Evolutionary conservation across 164 flowering plant species (phyloP).

Genomic region (Akebia trifoliata): DNA sequence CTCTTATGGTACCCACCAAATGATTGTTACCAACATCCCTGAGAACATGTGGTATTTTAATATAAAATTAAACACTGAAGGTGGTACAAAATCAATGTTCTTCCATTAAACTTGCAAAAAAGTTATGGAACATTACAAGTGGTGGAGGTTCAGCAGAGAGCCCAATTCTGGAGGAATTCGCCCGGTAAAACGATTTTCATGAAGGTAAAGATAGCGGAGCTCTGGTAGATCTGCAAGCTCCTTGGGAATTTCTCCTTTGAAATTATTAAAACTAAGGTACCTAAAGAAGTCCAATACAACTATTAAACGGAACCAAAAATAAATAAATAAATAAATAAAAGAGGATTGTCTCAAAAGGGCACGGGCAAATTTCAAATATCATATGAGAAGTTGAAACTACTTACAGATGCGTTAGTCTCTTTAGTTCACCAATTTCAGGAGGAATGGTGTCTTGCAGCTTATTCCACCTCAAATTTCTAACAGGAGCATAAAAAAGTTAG

Average conservation of each 20-base stretch:
- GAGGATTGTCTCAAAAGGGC: not conserved
- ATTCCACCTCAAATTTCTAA: conserved; percentile 95
- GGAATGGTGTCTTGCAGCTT: conserved; percentile 93
- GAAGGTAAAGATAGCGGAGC: conserved; percentile 87
- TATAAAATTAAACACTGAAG: not conserved
- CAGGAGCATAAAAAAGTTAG: not conserved
- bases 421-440: conserved; percentile 93
- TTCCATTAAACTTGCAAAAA: not conserved
- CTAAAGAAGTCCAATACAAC: conserved; percentile 33
- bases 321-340: not conserved
- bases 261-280: conserved; percentile 87
- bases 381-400: conserved; percentile 18
- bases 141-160: conserved; percentile 65
- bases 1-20: conserved; percentile 91
- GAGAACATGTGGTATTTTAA: conserved; percentile 3
- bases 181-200: conserved; percentile 80
- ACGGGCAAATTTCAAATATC: conserved; percentile 5
- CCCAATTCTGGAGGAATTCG: conserved; percentile 91
- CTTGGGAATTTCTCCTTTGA: conserved; percentile 95
- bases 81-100: not conserved
- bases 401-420: conserved; percentile 86
- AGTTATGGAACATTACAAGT: conserved; percentile 46
- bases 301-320: not conserved
- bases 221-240: conserved; percentile 92
- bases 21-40: conserved; percentile 97